Evolutionary conservation across 2,329 filamentous ascomycete genomes (phyloP).

Genomic region (Mollisia scopiformis): DNA sequence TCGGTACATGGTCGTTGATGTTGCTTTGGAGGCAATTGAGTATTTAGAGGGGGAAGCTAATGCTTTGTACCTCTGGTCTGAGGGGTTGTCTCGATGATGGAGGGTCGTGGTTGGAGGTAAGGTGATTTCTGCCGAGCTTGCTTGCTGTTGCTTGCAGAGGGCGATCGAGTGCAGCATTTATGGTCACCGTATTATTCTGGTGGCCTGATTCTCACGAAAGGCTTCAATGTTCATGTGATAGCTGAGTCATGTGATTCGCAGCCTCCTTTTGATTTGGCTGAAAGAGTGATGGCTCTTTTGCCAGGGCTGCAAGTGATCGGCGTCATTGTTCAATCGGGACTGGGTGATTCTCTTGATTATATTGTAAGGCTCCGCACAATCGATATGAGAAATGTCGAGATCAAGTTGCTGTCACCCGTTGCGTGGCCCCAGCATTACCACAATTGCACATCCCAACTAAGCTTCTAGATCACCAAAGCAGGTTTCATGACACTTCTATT

Average conservation of each 20-base stretch:
- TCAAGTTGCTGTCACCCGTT: background rate
- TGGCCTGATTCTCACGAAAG: background rate
- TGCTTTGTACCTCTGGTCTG: slow-evolving; percentile 23
- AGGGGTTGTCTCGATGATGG: slow-evolving; percentile 27
- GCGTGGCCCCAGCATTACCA: slow-evolving; percentile 21
- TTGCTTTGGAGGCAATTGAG: slow-evolving; percentile 12
- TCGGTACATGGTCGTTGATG: slow-evolving; percentile 63
- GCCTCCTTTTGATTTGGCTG: slow-evolving; percentile 4
- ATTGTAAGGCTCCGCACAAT: slow-evolving; percentile 12
- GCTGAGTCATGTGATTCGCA: too few species aligned
- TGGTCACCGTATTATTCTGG: slow-evolving; percentile 1
- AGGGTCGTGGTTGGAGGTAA: slow-evolving; percentile 28
- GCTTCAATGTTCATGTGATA: slow-evolving; percentile 2
- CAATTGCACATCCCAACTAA: slow-evolving; percentile 10
- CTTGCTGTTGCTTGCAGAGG: slow-evolving; percentile 12
- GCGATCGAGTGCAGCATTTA: background rate
- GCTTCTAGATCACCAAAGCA: slow-evolving; percentile 9
- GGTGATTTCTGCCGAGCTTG: slow-evolving; percentile 24
- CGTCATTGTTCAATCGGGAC: slow-evolving; percentile 16
- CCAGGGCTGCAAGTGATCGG: slow-evolving; percentile 2
- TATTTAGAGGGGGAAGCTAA: slow-evolving; percentile 16
- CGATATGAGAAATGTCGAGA: background rate
- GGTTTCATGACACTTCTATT: slow-evolving; percentile 18
- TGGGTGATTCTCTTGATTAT: slow-evolving; percentile 2
- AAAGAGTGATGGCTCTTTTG: background rate